Percentiles rank a stretch among this genome's conserved stretches.
phyloP scores from a whole-genome alignment of 108 stramenopile species.

The Epipyxis sp. region DNA sequence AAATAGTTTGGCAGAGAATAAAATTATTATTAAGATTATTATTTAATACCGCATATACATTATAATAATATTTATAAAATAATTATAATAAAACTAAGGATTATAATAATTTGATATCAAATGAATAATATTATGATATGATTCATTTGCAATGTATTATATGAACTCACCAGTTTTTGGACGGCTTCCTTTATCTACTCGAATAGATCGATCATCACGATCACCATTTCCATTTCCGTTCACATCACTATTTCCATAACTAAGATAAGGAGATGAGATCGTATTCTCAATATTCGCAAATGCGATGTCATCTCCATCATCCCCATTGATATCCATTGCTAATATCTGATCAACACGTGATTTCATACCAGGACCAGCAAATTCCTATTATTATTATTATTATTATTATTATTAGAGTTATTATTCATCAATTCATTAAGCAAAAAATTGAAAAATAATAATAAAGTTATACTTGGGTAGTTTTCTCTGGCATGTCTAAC shows the following conservation, averaged over 20 bases:
- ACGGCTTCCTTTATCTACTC: background rate
- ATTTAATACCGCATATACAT: no score
- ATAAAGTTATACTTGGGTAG: no score
- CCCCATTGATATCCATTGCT: conserved; percentile 29
- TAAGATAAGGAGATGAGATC: conserved; percentile 5
- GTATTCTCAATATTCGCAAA: background rate
- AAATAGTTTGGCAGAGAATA: no score
- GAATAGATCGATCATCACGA: background rate
- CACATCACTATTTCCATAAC: conserved; percentile 9
- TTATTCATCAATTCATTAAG: no score
- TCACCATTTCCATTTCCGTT: background rate
- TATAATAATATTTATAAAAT: no score
- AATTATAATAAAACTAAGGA: no score
- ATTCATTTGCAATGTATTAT: background rate
- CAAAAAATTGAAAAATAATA: no score
- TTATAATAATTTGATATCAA: no score
- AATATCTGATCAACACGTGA: conserved; percentile 27
- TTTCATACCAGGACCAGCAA: conserved; percentile 65
- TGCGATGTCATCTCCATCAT: conserved; percentile 28
- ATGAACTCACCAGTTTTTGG: background rate
- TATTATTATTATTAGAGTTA: no score
- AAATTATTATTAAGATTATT: no score
- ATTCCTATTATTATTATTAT: no score
- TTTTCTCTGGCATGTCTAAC: conserved; percentile 62
- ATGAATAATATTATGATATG: background rate